A percentile compares a stretch with the other conserved stretches of the same genome.
These are phyloP conservation scores for Tetraselmis striata DNA, from an alignment of 139 green algal genomes.

Conservation along the genomic window DNA sequence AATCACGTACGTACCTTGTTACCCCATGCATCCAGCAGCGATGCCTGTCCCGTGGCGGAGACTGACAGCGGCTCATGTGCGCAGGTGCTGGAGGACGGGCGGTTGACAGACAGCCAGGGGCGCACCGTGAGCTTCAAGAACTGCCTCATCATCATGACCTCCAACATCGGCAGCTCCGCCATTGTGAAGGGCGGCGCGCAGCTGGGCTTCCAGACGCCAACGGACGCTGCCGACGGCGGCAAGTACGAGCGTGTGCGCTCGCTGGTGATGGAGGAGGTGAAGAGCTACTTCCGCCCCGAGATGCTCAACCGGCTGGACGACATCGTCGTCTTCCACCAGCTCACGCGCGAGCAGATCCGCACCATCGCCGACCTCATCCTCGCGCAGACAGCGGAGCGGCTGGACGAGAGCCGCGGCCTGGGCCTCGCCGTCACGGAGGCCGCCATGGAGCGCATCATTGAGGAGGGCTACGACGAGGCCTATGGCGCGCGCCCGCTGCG, in stretches of 20 bases:
- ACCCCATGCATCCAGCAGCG: no score
- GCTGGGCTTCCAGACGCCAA: slow-evolving; percentile 59
- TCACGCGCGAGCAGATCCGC: slow-evolving; percentile 43
- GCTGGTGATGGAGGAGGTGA: slow-evolving; percentile 63
- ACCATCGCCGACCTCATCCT: slow-evolving; percentile 66
- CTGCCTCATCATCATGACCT: slow-evolving; percentile 70
- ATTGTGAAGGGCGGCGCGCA: slow-evolving; percentile 54
- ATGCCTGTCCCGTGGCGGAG: no score
- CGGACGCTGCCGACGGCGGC: slow-evolving; percentile 27
- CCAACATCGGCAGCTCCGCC: slow-evolving; percentile 59
- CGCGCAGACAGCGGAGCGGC: slow-evolving; percentile 37
- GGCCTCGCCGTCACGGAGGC: slow-evolving; percentile 28
- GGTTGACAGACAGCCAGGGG: slow-evolving; percentile 79
- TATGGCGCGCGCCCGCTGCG: slow-evolving; percentile 54
- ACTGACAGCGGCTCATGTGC: no score
- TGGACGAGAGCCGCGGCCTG: slow-evolving; percentile 30
- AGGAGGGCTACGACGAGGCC: slow-evolving; percentile 57
- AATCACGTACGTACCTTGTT: no score
- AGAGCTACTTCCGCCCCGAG: slow-evolving; percentile 71
- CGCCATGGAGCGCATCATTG: slow-evolving; percentile 50
- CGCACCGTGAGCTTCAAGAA: slow-evolving; percentile 74
- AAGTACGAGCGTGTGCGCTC: slow-evolving; percentile 48
- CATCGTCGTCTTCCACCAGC: slow-evolving; percentile 74
- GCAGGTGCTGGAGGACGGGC: slow-evolving; percentile 92
- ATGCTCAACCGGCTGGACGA: slow-evolving; percentile 80